phyloP scores from a whole-genome alignment of 2,329 filamentous ascomycete species.

The Truncatella angustata region DNA sequence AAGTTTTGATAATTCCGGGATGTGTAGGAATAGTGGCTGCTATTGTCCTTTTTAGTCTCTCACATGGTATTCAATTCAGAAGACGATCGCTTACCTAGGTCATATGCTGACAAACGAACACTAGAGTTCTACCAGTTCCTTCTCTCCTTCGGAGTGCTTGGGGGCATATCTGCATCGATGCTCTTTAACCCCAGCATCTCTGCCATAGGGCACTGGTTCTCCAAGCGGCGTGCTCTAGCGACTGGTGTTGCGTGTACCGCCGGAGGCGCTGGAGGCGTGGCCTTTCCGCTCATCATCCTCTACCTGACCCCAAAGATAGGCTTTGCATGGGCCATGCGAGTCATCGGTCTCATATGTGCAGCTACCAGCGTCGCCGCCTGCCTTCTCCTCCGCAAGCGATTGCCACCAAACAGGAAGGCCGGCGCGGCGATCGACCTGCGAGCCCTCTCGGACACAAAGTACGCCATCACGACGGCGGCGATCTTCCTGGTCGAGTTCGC shows the following conservation, averaged over 20 bases:
- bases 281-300: constrained; percentile 33
- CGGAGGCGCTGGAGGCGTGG: constrained; percentile 25
- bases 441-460: constrained; percentile 38
- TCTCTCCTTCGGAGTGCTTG: constrained; percentile 39
- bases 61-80: background rate
- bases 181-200: constrained; percentile 33
- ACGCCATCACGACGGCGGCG: constrained; percentile 38
- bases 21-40: constrained; percentile 53
- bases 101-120: constrained; percentile 46
- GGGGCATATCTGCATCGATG: constrained; percentile 39
- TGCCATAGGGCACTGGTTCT: constrained; percentile 29
- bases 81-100: too few relatives aligned
- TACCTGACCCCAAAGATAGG: constrained; percentile 26
- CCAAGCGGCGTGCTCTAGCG: constrained; percentile 20
- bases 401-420: constrained; percentile 36
- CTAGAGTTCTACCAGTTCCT: constrained; percentile 34
- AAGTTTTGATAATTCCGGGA: constrained; percentile 56
- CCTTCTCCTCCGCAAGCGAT: constrained; percentile 24
- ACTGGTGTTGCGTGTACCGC: constrained; percentile 23
- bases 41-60: constrained; percentile 41
- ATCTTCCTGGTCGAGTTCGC: constrained; percentile 47
- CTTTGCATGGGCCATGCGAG: constrained; percentile 33
- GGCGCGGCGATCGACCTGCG: constrained; percentile 33
- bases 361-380: constrained; percentile 24
- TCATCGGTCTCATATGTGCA: constrained; percentile 27